Base-by-base conservation (phyloP, 352 stramenopile genomes). In the Hyaloperonospora arabidopsidis region DNA sequence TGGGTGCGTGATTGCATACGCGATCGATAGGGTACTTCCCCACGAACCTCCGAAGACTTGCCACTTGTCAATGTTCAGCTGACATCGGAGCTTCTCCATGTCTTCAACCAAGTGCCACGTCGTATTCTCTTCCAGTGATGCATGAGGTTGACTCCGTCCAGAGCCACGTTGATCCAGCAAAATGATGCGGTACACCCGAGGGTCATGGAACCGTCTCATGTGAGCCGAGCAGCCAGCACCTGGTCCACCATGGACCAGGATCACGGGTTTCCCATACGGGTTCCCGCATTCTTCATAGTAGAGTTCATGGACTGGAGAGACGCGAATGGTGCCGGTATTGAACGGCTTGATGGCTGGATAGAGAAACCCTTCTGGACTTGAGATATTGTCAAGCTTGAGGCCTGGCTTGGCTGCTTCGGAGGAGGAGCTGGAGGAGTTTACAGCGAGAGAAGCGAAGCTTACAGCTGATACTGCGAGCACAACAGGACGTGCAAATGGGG, bases 231-330 rank as follows among this genome's bases (percentile, higher is more conserved):
- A 97, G 32, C 87, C 92, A 1, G 83, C 86, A 11, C 94, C 94
- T 0, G 94, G 94, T 1, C 94, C 94, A 23, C 94, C 94, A 65
- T 98, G 94, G 21, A 97, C 79, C 64, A 97, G 89, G n/a, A 98
- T 78, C 29, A 94, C 93, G 5, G 89, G 87, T 59, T 92, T 94
- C 46, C 84, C 84, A 25, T 86, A 72, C 25, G 84, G 84, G 41
- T 89, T 89, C 17, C 87, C 88, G 59, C 84, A 89, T 50, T 96
- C 72, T 68, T 97, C 81, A 58, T 96, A 97, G 68, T 96, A 96
- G 6, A 97, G 52, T 45, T 74, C 80, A 60, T 97, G 91, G 32
- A 73, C 70, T 45, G 76, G 66, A 29, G 87, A 93, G 39, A 96
- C 86, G 45, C 79, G 61, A 12, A 97, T 70, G 51, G 69, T 81